phyloP scores from a whole-genome alignment of 2,329 filamentous ascomycete genomes.

The Colletotrichum limetticola region DNA sequence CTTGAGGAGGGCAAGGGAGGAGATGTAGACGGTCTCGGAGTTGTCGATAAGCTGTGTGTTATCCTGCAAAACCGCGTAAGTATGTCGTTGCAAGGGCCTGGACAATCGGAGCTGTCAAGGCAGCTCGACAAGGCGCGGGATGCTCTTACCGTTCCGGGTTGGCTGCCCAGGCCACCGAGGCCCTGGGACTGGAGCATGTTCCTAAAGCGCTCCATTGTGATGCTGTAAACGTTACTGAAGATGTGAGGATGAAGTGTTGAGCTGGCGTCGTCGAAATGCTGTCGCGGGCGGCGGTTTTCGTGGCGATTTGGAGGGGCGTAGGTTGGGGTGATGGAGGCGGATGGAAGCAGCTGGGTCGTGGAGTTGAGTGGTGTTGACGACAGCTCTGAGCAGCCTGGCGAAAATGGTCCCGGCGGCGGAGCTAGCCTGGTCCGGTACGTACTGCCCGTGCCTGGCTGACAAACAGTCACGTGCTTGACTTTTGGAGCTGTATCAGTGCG shows the following conservation, averaged over 20 bases:
- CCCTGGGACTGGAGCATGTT: constrained; percentile 84
- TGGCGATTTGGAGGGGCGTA: constrained; percentile 5
- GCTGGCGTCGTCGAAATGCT: not conserved
- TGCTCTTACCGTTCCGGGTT: constrained; percentile 69
- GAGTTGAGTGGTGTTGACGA: constrained; percentile 40
- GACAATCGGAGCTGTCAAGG: constrained; percentile 3
- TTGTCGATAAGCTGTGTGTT: constrained; percentile 95
- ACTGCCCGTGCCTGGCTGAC: constrained; percentile 2
- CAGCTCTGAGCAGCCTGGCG: constrained; percentile 46
- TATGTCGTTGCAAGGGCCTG: not conserved
- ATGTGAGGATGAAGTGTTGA: not conserved
- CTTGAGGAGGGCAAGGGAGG: constrained; percentile 94
- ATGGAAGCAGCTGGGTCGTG: constrained; percentile 34
- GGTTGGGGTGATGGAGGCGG: constrained; percentile 31
- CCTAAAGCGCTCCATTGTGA: constrained; percentile 88
- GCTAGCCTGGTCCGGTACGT: constrained; percentile 36
- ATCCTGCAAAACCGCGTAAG: constrained; percentile 66
- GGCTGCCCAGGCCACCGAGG: constrained; percentile 71
- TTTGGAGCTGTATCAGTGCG: not conserved
- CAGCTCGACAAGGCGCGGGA: constrained; percentile 31
- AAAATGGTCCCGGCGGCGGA: constrained; percentile 36
- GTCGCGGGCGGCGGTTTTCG: not conserved
- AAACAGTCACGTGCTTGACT: constrained; percentile 24
- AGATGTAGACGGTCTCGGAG: constrained; percentile 99
- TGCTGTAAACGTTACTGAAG: not conserved